Evolutionary conservation across 2,329 filamentous ascomycete genomes (phyloP), one percentile per base, ranked within the genome.

Genomic region (Monosporascus sp.): DNA sequence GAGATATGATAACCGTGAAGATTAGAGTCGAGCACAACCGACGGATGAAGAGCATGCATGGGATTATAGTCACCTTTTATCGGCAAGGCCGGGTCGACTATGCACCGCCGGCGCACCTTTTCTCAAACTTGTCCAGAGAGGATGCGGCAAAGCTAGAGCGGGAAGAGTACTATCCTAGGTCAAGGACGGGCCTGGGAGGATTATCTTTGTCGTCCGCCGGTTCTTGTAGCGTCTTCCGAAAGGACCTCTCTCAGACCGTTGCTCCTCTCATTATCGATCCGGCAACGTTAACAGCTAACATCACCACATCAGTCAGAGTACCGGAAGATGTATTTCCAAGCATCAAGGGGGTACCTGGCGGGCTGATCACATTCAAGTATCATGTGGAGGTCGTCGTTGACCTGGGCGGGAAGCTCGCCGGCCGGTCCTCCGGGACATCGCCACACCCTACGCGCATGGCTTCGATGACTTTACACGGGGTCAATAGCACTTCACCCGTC

Each of bases 331-430:
- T 86, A 0, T 97, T 97, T 62, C 93, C 94, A 0, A 96, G 92
- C 2, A 97, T 97, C 57, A 85, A 85, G 27, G 87, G 86, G 51
- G 90, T 97, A 0, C 94, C 94, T 0, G 91, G 93, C 3, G 87
- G 89, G 36, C 94, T 97, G 86, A 94, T 99, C 59, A 91, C 87
- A 62, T 97, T 99, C 75, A 90, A 87, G 61, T 97, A 99, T 66
- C 89, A 92, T 60, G 81, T 97, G 20, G 94, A 99, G 70, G 89
- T 97, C 2, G 86, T 97, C 27, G 83, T 97, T 22, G 94, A 99
- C 66, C 78, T 97, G 0, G 92, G 94, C 47, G 93, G 93, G 38
- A 94, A 90, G 67, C 74, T 97, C 43, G 81, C 82, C 59, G 72
- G 85, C 18, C 81, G 82, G 74, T 66, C 78, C 59, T 60, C 74